Evolutionary conservation across 768 basidiomycete species (phyloP).

Genomic region (Tephrocybe sp.): DNA sequence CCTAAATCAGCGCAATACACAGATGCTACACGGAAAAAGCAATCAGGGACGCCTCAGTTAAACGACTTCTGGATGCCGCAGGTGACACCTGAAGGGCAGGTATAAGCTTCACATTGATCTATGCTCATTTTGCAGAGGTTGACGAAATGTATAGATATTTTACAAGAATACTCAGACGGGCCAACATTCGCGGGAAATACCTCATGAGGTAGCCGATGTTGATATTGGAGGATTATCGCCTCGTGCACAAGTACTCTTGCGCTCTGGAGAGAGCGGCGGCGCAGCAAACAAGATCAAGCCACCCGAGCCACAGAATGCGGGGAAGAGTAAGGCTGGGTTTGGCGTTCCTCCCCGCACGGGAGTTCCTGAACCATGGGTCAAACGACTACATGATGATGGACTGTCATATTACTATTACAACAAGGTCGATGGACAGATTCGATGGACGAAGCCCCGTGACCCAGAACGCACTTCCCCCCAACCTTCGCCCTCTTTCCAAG

Average conservation of each 20-base stretch:
- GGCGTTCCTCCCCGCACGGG: constrained; percentile 56
- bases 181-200: constrained; percentile 80
- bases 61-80: constrained; percentile 91
- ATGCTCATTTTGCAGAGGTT: background rate
- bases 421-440: constrained; percentile 59
- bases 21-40: constrained; percentile 59
- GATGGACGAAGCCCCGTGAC: constrained; percentile 64
- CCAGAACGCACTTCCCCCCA: constrained; percentile 12
- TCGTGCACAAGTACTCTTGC: constrained; percentile 52
- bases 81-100: constrained; percentile 79
- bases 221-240: constrained; percentile 60
- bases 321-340: constrained; percentile 49
- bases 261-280: constrained; percentile 50
- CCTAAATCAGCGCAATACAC: background rate
- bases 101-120: constrained; percentile 30
- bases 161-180: constrained; percentile 90
- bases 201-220: constrained; percentile 60
- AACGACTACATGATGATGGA: constrained; percentile 77
- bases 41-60: constrained; percentile 39
- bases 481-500: constrained; percentile 9
- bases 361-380: constrained; percentile 78
- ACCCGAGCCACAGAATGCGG: constrained; percentile 32
- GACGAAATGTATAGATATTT: constrained; percentile 65
- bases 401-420: constrained; percentile 78
- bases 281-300: constrained; percentile 42